A percentile compares a stretch with the other conserved stretches of the same genome.
Evolutionary conservation across 1,139 yeast species (phyloP).

Genomic region (Saccharomyces hybrid): DNA sequence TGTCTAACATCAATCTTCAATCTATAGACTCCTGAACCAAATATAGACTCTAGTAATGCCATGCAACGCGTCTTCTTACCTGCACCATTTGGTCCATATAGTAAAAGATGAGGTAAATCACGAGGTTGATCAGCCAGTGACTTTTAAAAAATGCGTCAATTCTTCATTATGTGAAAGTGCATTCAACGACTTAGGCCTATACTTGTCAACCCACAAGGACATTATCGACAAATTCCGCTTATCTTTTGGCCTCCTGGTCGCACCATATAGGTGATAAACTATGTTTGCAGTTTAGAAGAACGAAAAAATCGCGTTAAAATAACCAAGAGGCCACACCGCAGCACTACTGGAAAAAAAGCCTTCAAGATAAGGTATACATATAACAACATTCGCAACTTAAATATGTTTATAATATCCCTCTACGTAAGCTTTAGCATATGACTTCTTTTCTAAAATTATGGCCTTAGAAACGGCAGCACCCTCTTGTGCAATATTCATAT

Average conservation of each 20-base stretch:
- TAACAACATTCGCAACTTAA: neutral
- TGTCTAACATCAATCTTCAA: constrained; percentile 86
- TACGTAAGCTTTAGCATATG: neutral
- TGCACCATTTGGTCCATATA: constrained; percentile 94
- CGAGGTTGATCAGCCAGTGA: constrained; percentile 41
- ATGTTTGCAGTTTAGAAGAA: neutral
- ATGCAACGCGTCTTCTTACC: constrained; percentile 94
- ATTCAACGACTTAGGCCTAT: constrained; percentile 66
- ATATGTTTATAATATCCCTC: neutral
- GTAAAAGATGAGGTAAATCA: constrained; percentile 85
- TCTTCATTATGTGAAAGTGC: constrained; percentile 59
- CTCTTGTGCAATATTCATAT: neutral
- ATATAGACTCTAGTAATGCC: constrained; percentile 70
- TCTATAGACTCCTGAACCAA: constrained; percentile 74
- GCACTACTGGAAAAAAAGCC: neutral
- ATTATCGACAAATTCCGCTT: constrained; percentile 32
- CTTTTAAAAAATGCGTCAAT: constrained; percentile 54
- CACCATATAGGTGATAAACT: neutral
- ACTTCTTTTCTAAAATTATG: neutral
- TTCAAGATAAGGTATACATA: neutral
- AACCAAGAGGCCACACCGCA: neutral
- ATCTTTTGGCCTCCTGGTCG: neutral
- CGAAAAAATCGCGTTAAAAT: neutral
- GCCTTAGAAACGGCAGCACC: neutral
- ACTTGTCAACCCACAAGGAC: constrained; percentile 96